Evolutionary conservation across 2,329 filamentous ascomycete genomes (phyloP).

Genomic region (Phialophora chinensis): DNA sequence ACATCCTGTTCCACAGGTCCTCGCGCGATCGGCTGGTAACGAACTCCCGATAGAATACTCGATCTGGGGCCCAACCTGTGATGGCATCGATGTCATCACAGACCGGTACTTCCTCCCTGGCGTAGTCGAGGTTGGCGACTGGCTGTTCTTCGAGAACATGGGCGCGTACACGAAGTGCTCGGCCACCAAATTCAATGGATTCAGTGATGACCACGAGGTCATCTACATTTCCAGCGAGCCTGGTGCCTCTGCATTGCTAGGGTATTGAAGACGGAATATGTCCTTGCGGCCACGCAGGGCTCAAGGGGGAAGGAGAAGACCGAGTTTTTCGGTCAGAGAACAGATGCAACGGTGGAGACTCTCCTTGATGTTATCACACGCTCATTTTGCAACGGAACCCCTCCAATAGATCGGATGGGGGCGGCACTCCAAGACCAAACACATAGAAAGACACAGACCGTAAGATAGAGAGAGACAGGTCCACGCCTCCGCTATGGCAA

Average conservation of each 20-base stretch:
- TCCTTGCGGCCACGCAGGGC: not conserved
- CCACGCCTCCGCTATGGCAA: too few relatives aligned
- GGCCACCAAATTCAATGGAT: constrained; percentile 96
- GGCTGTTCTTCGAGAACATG: constrained; percentile 99
- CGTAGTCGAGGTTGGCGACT: constrained; percentile 88
- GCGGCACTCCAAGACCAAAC: not conserved
- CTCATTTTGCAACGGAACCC: not conserved
- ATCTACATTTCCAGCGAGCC: constrained; percentile 95
- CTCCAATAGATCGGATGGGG: not conserved
- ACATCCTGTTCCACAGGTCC: constrained; percentile 81
- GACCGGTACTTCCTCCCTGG: constrained; percentile 78
- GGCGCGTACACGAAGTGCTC: constrained; percentile 98
- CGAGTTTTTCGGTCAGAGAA: not conserved
- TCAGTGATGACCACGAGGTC: constrained; percentile 88
- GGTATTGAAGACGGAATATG: constrained; percentile 44
- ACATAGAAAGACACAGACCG: not conserved
- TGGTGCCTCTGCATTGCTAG: constrained; percentile 76
- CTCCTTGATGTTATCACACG: constrained; percentile 2
- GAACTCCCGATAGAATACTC: constrained; percentile 76
- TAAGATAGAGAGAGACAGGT: not conserved
- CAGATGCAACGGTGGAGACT: not conserved
- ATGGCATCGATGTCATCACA: constrained; percentile 94
- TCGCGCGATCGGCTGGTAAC: constrained; percentile 59
- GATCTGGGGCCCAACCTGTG: constrained; percentile 97
- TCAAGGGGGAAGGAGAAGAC: not conserved